These are phyloP conservation scores for Truncatella angustata DNA, from an alignment of 2,329 filamentous ascomycete genomes.

Conservation along the genomic window DNA sequence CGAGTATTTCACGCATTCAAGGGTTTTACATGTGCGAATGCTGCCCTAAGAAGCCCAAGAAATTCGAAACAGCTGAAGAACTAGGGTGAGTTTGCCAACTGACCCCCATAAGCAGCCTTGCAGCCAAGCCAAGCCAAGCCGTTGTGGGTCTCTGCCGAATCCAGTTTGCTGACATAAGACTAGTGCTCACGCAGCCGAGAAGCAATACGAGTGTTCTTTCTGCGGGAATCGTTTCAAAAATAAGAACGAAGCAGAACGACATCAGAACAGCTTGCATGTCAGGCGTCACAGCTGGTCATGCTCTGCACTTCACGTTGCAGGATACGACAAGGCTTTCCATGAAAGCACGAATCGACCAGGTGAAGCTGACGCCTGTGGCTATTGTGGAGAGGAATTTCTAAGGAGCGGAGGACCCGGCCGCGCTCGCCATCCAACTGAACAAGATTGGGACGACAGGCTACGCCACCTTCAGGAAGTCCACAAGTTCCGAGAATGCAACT, in stretches of 20 bases:
- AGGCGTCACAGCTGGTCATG: conserved; percentile 96
- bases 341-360: conserved; percentile 67
- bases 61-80: conserved; percentile 81
- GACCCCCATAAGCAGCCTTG: no score
- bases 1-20: conserved; percentile 46
- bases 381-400: conserved; percentile 88
- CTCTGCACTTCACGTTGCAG: conserved; percentile 66
- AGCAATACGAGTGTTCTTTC: conserved; percentile 91
- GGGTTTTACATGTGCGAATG: conserved; percentile 77
- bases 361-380: conserved; percentile 81
- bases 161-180: conserved; percentile 14
- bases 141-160: neutral
- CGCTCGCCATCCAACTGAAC: conserved; percentile 60
- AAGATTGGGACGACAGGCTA: conserved; percentile 84
- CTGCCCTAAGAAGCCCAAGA: conserved; percentile 95
- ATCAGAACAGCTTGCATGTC: conserved; percentile 92
- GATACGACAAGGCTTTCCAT: conserved; percentile 82
- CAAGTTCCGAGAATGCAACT: conserved; percentile 98
- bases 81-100: conserved; percentile 64
- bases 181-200: conserved; percentile 79
- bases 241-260: conserved; percentile 95
- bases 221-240: conserved; percentile 98
- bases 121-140: neutral
- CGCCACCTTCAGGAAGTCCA: conserved; percentile 87
- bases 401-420: conserved; percentile 44